A percentile compares a stretch with the other conserved stretches of the same genome.
phyloP scores from a whole-genome alignment of 1,139 yeast species.

The Geotrichum fermentans region DNA sequence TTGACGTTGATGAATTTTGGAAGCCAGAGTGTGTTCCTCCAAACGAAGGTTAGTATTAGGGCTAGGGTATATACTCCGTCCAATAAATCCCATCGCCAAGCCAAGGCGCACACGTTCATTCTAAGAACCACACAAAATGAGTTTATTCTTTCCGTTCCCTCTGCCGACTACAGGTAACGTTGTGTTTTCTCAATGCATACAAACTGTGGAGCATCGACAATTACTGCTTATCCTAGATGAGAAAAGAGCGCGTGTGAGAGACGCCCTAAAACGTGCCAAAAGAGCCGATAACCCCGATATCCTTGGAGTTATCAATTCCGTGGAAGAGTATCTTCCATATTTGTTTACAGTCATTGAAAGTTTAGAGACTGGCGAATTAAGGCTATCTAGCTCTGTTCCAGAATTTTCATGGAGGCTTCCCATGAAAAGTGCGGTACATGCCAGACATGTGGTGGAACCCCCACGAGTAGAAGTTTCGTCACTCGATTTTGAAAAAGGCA shows the following conservation, averaged over 20 bases:
- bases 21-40: too few relatives aligned
- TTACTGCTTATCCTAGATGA: conserved; percentile 32
- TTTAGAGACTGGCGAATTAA: conserved; percentile 18
- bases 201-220: conserved; percentile 29
- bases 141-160: conserved; percentile 28
- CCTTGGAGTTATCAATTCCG: conserved; percentile 32
- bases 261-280: conserved; percentile 33
- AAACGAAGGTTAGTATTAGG: too few relatives aligned
- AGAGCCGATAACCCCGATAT: conserved; percentile 30
- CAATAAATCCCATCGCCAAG: too few relatives aligned
- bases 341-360: conserved; percentile 26
- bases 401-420: conserved; percentile 34
- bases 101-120: too few relatives aligned
- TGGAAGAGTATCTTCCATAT: conserved; percentile 34
- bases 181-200: conserved; percentile 26
- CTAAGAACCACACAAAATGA: too few relatives aligned
- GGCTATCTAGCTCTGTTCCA: conserved; percentile 19
- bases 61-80: too few relatives aligned
- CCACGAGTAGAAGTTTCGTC: conserved; percentile 30
- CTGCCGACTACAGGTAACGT: conserved; percentile 34
- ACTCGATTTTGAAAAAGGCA: conserved; percentile 32
- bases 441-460: conserved; percentile 24
- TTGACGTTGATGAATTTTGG: too few relatives aligned
- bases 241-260: conserved; percentile 33
- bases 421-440: conserved; percentile 23